These are phyloP conservation scores for Nyctanthes arbortristis DNA, from an alignment of 257 asterid species.

Conservation along the genomic window DNA sequence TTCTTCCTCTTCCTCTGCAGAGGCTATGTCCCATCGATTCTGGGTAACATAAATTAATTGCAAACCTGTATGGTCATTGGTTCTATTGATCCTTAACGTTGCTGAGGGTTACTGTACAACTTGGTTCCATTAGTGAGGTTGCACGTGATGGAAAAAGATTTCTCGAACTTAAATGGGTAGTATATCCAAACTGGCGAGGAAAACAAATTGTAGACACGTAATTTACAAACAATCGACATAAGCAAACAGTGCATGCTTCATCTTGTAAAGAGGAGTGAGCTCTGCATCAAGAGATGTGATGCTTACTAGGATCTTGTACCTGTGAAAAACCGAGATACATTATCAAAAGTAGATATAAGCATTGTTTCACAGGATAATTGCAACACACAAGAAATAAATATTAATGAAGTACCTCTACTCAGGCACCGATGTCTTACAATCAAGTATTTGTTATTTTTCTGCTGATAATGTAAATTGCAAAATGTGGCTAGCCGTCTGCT, in stretches of 20 bases:
- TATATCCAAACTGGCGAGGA: conserved; percentile 8
- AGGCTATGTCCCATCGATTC: conserved; percentile 80
- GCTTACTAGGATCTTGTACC: neutral
- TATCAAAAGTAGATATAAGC: too few species aligned
- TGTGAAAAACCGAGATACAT: neutral
- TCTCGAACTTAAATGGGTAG: conserved; percentile 11
- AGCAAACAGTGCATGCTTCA: neutral
- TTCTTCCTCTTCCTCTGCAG: conserved; percentile 44
- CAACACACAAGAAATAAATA: too few species aligned
- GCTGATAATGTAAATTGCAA: neutral
- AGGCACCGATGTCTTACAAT: neutral
- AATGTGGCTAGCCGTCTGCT: neutral
- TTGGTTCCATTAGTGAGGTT: neutral
- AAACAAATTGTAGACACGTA: conserved; percentile 4
- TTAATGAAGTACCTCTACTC: neutral
- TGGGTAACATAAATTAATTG: conserved; percentile 59
- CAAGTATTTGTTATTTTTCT: neutral
- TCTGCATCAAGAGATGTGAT: neutral
- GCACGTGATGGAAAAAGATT: conserved; percentile 11
- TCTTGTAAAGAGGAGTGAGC: neutral
- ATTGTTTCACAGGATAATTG: too few species aligned
- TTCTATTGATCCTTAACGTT: neutral
- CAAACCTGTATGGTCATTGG: neutral
- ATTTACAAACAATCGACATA: too few species aligned
- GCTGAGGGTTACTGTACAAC: neutral